Evolutionary conservation across 108 stramenopile species (phyloP), one percentile per base, ranked within the genome.

Genomic region (Skeletonema costatum): DNA sequence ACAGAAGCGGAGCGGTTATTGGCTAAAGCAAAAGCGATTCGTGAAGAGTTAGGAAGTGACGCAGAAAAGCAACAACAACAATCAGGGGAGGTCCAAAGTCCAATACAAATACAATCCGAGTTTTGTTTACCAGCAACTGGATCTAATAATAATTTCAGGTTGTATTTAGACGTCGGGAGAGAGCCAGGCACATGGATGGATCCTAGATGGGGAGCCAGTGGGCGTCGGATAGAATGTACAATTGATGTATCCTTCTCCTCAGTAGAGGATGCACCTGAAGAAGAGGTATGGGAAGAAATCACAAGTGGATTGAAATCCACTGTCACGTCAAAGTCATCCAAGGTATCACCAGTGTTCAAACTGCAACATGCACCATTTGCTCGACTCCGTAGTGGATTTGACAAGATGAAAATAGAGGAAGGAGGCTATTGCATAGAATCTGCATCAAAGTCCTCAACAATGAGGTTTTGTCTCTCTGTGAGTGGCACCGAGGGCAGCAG

Each of bases 101-200:
- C 44, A n/a, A n/a, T 46, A 46, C 44, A 46, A n/a, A 13, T n/a
- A 60, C 82, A 35, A 53, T 39, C 67, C 29, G 51, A 35, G 42
- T 67, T 77, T 76, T 19, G 64, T 29, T 35, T 78, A 51, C 68
- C 35, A 7, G n/a, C 29, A 44, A 14, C 63, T 63, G 60, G 16
- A 25, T 13, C 61, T 2, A 84, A 78, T 21, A 66, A 48, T 8
- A 74, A 31, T 66, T 90, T 82, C 85, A 77, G 88, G 41, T 60
- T 93, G 46, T 83, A 90, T 36, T 48, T 87, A 11, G 87, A 88
- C 68, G 81, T 93, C 59, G 92, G 92, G 29, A 76, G 92, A 76
- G 92, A 93, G 63, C 81, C 79, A 29, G 92, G 92, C 8, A 89
- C 90, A 9, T 93, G 92, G 92, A 93, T 93, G 92, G 90, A 93